phyloP scores from a whole-genome alignment of 345 rosid genomes.

The Corymbia maculata region DNA sequence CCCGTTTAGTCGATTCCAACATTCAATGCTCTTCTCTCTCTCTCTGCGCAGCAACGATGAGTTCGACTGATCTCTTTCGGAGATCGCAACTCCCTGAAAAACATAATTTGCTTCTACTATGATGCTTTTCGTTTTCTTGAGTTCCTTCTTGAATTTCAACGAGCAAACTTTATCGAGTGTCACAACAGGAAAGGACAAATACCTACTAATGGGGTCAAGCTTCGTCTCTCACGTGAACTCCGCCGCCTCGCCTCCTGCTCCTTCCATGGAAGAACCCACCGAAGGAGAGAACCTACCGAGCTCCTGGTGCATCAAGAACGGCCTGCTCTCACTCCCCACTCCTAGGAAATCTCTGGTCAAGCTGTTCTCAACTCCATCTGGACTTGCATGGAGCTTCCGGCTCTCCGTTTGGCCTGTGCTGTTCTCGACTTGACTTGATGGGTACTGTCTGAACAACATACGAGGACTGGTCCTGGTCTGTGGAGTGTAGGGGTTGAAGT shows the following conservation, averaged over 20 bases:
- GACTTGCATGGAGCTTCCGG: background rate
- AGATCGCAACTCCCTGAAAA: background rate
- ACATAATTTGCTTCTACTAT: background rate
- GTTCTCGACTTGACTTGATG: background rate
- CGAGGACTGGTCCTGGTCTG: background rate
- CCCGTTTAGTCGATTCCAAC: background rate
- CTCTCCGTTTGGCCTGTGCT: background rate
- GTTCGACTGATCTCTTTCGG: background rate
- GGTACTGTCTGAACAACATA: background rate
- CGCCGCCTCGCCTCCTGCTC: background rate
- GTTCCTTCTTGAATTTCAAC: background rate
- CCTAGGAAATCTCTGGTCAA: slow-evolving; percentile 71
- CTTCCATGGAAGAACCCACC: slow-evolving; percentile 10
- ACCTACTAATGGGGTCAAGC: background rate
- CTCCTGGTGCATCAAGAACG: slow-evolving; percentile 27
- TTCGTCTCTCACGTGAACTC: background rate
- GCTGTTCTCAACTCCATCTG: slow-evolving; percentile 4
- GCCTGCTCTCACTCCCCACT: slow-evolving; percentile 28
- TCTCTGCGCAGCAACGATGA: background rate
- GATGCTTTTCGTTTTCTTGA: background rate
- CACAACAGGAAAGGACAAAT: background rate
- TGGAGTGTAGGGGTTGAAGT: background rate
- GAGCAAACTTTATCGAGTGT: background rate
- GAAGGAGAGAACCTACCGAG: slow-evolving; percentile 20
- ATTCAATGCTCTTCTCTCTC: background rate